Base-by-base conservation (phyloP, 495 filamentous ascomycete species). In the Lophiostoma macrostomum region DNA sequence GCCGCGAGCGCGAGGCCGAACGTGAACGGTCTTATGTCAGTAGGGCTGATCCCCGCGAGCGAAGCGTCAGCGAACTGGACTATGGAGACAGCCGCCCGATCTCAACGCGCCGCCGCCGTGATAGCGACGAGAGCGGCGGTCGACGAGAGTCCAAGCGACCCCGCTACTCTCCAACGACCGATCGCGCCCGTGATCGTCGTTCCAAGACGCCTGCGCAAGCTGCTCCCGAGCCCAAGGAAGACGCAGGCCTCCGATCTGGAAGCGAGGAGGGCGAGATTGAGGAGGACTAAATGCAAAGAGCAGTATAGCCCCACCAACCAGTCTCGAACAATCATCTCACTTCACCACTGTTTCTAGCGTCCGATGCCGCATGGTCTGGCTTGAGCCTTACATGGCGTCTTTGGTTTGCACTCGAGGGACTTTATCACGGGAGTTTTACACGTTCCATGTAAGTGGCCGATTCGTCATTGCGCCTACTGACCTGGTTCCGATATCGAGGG, bases 181-280 rank as follows among this genome's bases (percentile, higher is more conserved):
- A 72, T 52, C 74, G 71, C 53, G 74, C 71, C 55, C 78, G 74
- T 67, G 73, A 72, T 48, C 77, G 20, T 72, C 71, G 40, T 14
- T 59, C 50, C 41, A 62, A 57, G 49, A 64, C 58, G 11, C 66
- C 55, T 22, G 57, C 50, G 32, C 39, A 30, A 67, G 73, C 24
- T 4, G 14, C 37, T 8, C 13, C 39, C 4, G 39, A 42, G 19
- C 37, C 49, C 4, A 73, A 88, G 53, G 85, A 91, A 47, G 50
- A 64, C 14, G 60, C 60, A 10, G 69, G 47, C 13, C 53, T 74
- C 50, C 72, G 72, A 23, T 70, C 71, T 30, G 93, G 94, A 28
- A 97, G 93, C 61, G 93, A 98, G 71, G 93, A 98, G 70, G 93
- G 93, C 22, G 93, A 98, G 74, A 96, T 98, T 60, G 93, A 95